A percentile compares a stretch with the other conserved stretches of the same genome.
These are phyloP conservation scores for Monosporascus sp. DNA, from an alignment of 2,329 filamentous ascomycete species.

Conservation along the genomic window DNA sequence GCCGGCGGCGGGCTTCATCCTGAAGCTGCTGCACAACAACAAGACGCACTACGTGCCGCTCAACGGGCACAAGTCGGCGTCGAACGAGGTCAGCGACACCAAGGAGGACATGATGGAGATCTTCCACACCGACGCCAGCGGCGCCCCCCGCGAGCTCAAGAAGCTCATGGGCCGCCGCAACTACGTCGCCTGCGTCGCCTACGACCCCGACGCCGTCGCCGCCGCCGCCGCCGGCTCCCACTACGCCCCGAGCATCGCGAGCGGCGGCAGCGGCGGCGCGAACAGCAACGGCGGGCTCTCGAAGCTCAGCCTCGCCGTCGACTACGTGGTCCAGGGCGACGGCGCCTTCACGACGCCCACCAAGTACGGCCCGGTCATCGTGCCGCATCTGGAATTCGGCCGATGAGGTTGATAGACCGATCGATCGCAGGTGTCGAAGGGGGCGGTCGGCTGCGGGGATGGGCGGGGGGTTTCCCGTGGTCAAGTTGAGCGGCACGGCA, in stretches of 20 bases:
- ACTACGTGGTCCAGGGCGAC: slow-evolving; percentile 96
- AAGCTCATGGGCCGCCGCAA: slow-evolving; percentile 91
- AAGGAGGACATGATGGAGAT: slow-evolving; percentile 99
- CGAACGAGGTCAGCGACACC: slow-evolving; percentile 75
- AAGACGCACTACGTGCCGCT: slow-evolving; percentile 85
- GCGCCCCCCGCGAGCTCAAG: slow-evolving; percentile 75
- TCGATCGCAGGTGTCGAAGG: neutral
- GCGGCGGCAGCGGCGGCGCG: slow-evolving; percentile 17
- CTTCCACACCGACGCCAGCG: slow-evolving; percentile 88
- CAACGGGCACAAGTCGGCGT: slow-evolving; percentile 71
- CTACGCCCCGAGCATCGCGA: slow-evolving; percentile 23
- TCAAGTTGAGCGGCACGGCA: too few species aligned
- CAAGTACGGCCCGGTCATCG: slow-evolving; percentile 95
- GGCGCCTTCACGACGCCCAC: slow-evolving; percentile 74
- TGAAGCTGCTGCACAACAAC: slow-evolving; percentile 94
- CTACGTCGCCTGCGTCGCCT: slow-evolving; percentile 89
- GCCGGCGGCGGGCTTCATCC: slow-evolving; percentile 76
- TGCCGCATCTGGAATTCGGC: slow-evolving; percentile 78
- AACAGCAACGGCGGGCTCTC: slow-evolving; percentile 42
- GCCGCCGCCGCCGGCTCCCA: slow-evolving; percentile 63
- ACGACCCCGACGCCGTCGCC: slow-evolving; percentile 76
- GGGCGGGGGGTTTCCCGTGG: too few species aligned
- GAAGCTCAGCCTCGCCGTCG: slow-evolving; percentile 82
- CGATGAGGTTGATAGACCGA: slow-evolving; percentile 36
- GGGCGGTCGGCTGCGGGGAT: neutral